Evolutionary conservation across 1,284 basidiomycete genomes (phyloP).

Genomic region (Heliocybe sulcata): DNA sequence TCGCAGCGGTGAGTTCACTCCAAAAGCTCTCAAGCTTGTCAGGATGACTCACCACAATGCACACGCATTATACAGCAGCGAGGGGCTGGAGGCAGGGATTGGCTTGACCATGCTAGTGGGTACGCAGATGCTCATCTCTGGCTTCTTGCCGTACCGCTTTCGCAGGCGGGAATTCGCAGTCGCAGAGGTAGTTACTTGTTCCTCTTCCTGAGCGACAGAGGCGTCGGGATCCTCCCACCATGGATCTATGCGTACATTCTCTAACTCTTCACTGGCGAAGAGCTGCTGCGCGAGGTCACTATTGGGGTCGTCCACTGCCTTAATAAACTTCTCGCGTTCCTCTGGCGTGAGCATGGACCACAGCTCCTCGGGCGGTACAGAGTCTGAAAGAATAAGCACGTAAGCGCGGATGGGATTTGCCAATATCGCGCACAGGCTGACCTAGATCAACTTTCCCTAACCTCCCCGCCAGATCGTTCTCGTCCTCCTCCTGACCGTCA

Average conservation of each 20-base stretch:
- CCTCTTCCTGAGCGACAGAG: neutral
- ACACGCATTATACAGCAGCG: constrained; percentile 57
- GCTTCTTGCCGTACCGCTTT: constrained; percentile 29
- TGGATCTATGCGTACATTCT: constrained; percentile 37
- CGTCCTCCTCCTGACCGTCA: constrained; percentile 32
- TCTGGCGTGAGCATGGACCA: constrained; percentile 52
- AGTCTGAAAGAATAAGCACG: constrained; percentile 28
- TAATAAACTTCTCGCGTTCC: constrained; percentile 54
- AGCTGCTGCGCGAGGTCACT: constrained; percentile 51
- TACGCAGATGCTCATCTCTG: constrained; percentile 35
- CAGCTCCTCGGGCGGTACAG: constrained; percentile 48
- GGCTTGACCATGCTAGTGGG: constrained; percentile 39
- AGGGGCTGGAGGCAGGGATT: constrained; percentile 26
- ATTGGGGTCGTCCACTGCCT: constrained; percentile 47
- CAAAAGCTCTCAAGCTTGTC: neutral
- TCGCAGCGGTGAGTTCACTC: constrained; percentile 2
- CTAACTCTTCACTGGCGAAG: constrained; percentile 50
- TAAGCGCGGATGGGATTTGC: neutral
- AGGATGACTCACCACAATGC: constrained; percentile 49
- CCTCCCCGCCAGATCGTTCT: constrained; percentile 38
- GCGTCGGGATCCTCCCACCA: constrained; percentile 49
- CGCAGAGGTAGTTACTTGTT: constrained; percentile 9
- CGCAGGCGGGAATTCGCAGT: constrained; percentile 4
- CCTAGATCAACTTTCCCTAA: constrained; percentile 57
- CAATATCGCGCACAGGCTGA: no score